Base-by-base conservation (phyloP, 176 grass and related monocot genomes). In the bread wheat (Triticum aestivum) region DNA sequence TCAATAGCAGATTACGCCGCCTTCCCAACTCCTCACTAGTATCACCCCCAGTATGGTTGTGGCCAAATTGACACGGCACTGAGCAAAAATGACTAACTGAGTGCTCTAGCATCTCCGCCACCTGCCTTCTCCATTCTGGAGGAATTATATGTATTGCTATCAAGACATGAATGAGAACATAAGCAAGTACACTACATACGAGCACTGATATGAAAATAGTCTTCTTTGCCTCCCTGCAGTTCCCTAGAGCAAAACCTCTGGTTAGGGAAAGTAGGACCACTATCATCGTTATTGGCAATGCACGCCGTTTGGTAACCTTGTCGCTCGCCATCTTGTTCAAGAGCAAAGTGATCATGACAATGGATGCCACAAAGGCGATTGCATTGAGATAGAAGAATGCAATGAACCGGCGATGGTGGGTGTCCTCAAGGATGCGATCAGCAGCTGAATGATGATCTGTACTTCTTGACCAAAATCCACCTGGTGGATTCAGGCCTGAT, bases 301-400 rank as follows among this genome's bases (percentile, higher is more conserved):
- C 74, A 75, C 61, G 20, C 23, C 59, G 58, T 84, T 87, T 87
- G 26, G 62, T 74, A 45, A 41, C 66, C 85, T 79, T 84, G 1
- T 37, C 47, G 27, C 24, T 90, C 44, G 80, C 79, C 66, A 6
- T 37, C 44, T 4, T 18, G 26, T 90, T 83, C 44, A 84, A 67
- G 42, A 90, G 59, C 80, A 87, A 61, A 79, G 79, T 59, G 11
- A 87, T 87, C 67, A 90, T 87, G 26, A 87, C 61, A 87, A 84
- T 4, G 7, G 89, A 90, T 75, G 84, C 80, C 38, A 83, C 59
- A 80, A 90, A 90, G 26, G 80, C 73, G 5, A 78, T 20, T 24
- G 89, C 89, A 42, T 90, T 90, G 37, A 87, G 35, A 65, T 90
- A 90, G 58, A 90, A 90, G 85, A 87, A 90, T 45, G 80, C 26